These are phyloP conservation scores for Puccinia triticina DNA, from an alignment of 1,284 basidiomycete genomes.

Conservation along the genomic window DNA sequence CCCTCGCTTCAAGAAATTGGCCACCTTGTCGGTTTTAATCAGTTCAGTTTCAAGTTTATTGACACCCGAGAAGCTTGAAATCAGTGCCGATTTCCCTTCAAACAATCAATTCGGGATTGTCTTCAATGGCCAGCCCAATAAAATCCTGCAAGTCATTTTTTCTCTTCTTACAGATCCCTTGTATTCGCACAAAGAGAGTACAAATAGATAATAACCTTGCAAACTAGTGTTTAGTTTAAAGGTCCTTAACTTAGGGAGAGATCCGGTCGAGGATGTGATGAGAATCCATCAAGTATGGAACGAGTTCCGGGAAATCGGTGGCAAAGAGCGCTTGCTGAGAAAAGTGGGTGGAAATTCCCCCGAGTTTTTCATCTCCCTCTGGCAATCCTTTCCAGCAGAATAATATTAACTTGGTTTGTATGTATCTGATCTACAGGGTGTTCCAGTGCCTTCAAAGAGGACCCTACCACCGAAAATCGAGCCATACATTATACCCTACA, in stretches of 20 bases:
- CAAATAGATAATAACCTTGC: slow-evolving; percentile 5
- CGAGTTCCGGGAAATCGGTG: slow-evolving; percentile 50
- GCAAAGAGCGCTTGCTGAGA: slow-evolving; percentile 43
- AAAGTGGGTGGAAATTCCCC: not conserved
- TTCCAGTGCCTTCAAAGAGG: slow-evolving; percentile 44
- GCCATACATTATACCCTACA: slow-evolving; percentile 35
- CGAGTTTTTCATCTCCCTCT: no score
- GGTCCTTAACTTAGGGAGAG: slow-evolving; percentile 34
- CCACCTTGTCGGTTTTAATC: not conserved
- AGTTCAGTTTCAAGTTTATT: not conserved
- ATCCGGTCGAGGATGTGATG: slow-evolving; percentile 44
- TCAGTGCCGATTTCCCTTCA: slow-evolving; percentile 39
- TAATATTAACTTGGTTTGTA: not conserved
- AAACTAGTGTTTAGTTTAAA: slow-evolving; percentile 45
- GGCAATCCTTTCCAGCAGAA: not conserved
- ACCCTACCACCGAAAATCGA: slow-evolving; percentile 34
- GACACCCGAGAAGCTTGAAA: slow-evolving; percentile 48
- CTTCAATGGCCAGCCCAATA: slow-evolving; percentile 50
- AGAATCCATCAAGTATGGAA: slow-evolving; percentile 48
- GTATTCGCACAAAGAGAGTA: not conserved
- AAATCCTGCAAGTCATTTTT: slow-evolving; percentile 40
- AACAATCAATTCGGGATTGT: slow-evolving; percentile 48
- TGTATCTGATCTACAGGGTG: slow-evolving; percentile 13
- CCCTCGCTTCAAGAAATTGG: not conserved
- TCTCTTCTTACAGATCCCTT: not conserved